phyloP scores from a whole-genome alignment of 345 rosid genomes.

The Noccaea bulbosa region DNA sequence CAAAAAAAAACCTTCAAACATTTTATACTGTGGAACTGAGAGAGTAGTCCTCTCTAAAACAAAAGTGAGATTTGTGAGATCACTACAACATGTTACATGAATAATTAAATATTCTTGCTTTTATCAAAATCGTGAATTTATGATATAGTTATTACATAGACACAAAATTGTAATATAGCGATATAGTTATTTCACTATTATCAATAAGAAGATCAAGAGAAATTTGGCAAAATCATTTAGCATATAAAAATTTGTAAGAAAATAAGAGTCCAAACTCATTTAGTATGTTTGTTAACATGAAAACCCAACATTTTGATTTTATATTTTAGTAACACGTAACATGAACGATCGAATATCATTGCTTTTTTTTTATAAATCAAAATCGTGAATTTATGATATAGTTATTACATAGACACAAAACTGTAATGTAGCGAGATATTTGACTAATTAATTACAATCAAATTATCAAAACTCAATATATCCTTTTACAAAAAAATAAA shows the following conservation, averaged over 20 bases:
- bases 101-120: neutral
- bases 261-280: no score
- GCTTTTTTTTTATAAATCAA: neutral
- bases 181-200: neutral
- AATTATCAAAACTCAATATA: neutral
- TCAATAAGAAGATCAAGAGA: no score
- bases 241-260: no score
- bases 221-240: no score
- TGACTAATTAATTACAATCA: slow-evolving; percentile 3
- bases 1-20: no score
- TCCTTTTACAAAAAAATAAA: neutral
- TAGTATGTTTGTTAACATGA: no score
- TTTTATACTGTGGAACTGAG: no score
- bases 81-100: neutral
- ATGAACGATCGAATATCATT: no score
- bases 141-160: neutral
- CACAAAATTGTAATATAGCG: neutral
- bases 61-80: neutral
- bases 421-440: neutral
- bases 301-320: no score
- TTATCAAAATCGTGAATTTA: neutral
- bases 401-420: neutral
- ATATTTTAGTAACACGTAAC: no score
- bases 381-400: neutral
- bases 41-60: no score